Conservation (phyloP, 179 eudicot genomes). For the Beta corolliflora region DNA sequence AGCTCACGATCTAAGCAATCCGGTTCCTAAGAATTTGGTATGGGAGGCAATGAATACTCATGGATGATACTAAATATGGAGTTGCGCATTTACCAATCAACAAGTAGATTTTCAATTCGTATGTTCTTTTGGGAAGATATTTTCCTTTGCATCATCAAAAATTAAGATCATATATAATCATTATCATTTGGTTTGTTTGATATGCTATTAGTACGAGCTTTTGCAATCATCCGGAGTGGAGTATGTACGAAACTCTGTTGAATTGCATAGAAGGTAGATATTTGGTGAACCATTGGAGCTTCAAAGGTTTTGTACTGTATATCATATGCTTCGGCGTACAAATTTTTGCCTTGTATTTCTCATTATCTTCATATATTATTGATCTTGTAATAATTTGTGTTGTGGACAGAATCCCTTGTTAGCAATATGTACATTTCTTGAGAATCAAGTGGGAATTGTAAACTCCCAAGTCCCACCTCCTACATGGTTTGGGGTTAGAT, state of each 20-base stretch:
- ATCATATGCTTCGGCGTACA: not conserved
- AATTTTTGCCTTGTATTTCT: not conserved
- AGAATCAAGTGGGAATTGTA: too few relatives aligned
- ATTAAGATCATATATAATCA: too few relatives aligned
- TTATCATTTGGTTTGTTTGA: too few relatives aligned
- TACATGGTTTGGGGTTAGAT: too few relatives aligned
- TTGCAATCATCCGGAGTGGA: too few relatives aligned
- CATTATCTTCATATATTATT: not conserved
- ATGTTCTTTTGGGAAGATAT: too few relatives aligned
- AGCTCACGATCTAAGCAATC: constrained; percentile 54
- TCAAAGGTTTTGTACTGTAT: not conserved
- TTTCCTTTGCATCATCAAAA: too few relatives aligned
- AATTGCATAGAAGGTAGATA: not conserved
- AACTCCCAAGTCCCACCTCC: too few relatives aligned
- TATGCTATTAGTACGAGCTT: too few relatives aligned
- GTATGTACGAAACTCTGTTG: not conserved
- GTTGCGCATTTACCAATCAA: not conserved
- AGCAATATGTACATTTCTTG: not conserved
- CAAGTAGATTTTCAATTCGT: not conserved
- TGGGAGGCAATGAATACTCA: constrained; percentile 89
- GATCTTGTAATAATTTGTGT: not conserved
- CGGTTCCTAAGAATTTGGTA: constrained; percentile 55
- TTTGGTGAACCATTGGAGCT: not conserved
- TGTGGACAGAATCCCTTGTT: not conserved
- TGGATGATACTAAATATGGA: constrained; percentile 43